Evolutionary conservation across 2,329 filamentous ascomycete species (phyloP), one percentile per base, ranked within the genome.

Genomic region (Myotisia sp.): DNA sequence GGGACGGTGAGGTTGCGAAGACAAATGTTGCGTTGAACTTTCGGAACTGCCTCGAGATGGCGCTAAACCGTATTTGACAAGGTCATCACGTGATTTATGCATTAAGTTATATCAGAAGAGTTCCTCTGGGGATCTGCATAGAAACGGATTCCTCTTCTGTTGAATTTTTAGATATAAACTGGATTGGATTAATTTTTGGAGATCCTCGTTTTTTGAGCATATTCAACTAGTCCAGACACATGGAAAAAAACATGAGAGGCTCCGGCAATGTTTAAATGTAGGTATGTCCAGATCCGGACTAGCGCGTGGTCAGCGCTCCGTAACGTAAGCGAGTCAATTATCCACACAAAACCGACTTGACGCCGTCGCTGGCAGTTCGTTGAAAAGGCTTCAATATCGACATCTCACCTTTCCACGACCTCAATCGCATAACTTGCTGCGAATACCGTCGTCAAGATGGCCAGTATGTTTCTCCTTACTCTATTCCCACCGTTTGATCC

Each of bases 391-490:
- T 42, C 46, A 43, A 52, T 45, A 49, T 50, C 53, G 52, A 51
- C 51, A 46, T 49, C 55, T 49, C 48, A 47, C 52, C 47, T 43
- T 50, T 47, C 46, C 49, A 45, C 47, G 45, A 50, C 49, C 52
- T 33, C 55, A 58, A 53, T 50, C 50, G 47, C 45, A 44, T 44
- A 44, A 48, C 32, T 37, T 29, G 51, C 52, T 47, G 51, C 52
- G 55, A 60, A 51, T 53, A 54, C n/a, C 50, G 34, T 52, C 56
- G 54, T 54, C 56, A 61, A 60, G 57, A 61, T 61, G 58, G 58
- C 58, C 55, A 61, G 58, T 61, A 59, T 41, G 58, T 61, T 31
- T 34, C 33, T 38, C 26, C 31, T 34, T 38, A 34, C 22, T 18
- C 18, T 28, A 12, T 14, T 13, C 19, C 29, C 29, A 27, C 12